These are phyloP conservation scores for Biscutella laevigata DNA, from an alignment of 441 rosid species.

Conservation along the genomic window DNA sequence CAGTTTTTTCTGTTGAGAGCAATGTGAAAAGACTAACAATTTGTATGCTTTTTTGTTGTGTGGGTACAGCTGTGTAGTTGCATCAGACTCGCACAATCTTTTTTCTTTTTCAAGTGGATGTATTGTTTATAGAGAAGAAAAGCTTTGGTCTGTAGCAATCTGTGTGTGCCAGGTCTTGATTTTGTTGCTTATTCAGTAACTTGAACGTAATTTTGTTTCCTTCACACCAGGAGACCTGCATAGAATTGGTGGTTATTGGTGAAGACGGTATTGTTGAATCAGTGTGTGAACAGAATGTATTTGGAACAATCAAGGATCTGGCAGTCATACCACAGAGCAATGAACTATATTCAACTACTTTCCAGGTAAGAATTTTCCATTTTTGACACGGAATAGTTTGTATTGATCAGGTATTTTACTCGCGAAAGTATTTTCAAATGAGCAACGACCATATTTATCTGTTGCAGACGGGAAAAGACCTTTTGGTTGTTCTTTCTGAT, in stretches of 20 bases:
- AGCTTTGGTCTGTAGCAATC: not conserved
- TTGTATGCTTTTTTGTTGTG: slow-evolving; percentile 5
- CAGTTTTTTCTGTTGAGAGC: slow-evolving; percentile 4
- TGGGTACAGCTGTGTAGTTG: slow-evolving; percentile 4
- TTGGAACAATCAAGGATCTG: slow-evolving; percentile 84
- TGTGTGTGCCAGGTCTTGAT: not conserved
- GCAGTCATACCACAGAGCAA: slow-evolving; percentile 64
- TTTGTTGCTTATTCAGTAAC: slow-evolving; percentile 4
- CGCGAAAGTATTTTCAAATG: not conserved
- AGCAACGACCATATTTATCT: slow-evolving; percentile 4
- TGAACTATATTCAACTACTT: slow-evolving; percentile 32
- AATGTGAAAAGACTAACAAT: not conserved
- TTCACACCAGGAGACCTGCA: slow-evolving; percentile 71
- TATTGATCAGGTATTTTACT: slow-evolving; percentile 3
- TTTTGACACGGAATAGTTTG: not conserved
- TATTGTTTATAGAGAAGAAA: slow-evolving; percentile 1
- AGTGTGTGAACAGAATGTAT: slow-evolving; percentile 76
- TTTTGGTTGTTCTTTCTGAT: slow-evolving; percentile 81
- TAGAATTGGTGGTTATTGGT: slow-evolving; percentile 68
- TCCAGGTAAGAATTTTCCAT: slow-evolving; percentile 38
- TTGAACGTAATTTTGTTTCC: slow-evolving; percentile 7
- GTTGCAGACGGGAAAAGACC: slow-evolving; percentile 72
- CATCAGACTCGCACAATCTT: not conserved
- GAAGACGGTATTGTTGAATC: slow-evolving; percentile 76
- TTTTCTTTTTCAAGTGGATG: not conserved